These are phyloP conservation scores for Leucaena leucocephala DNA, from an alignment of 306 rosid species.

Conservation along the genomic window DNA sequence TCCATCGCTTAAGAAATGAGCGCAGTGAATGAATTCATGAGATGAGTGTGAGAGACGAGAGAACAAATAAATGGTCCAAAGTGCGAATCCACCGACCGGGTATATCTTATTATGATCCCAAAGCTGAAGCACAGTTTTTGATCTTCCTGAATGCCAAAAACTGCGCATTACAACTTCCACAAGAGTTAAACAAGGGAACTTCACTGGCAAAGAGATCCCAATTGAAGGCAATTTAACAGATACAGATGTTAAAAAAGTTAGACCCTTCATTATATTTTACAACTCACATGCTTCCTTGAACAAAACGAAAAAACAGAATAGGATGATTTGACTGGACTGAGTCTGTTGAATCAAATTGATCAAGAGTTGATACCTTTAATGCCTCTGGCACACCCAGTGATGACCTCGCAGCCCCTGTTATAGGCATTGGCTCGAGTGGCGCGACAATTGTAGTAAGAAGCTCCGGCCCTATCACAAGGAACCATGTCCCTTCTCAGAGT, in stretches of 20 bases:
- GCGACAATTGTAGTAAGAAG: slow-evolving; percentile 87
- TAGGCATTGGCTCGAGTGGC: slow-evolving; percentile 69
- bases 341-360: background rate
- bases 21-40: no score
- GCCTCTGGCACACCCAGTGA: slow-evolving; percentile 87
- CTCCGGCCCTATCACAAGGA: slow-evolving; percentile 80
- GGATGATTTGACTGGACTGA: no score
- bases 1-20: no score
- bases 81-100: background rate
- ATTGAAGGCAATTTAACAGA: slow-evolving; percentile 4
- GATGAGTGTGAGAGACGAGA: background rate
- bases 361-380: slow-evolving; percentile 38
- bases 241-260: background rate
- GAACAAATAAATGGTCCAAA: background rate
- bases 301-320: background rate
- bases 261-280: slow-evolving; percentile 1
- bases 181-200: background rate
- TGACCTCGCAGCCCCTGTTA: slow-evolving; percentile 79
- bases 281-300: background rate
- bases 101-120: no score
- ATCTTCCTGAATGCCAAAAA: no score
- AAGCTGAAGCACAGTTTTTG: no score
- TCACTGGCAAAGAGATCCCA: background rate
- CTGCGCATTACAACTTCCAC: background rate
- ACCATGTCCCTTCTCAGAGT: slow-evolving; percentile 82